Conservation (phyloP, 805 yeast genomes). For the Yarrowia sp. region DNA sequence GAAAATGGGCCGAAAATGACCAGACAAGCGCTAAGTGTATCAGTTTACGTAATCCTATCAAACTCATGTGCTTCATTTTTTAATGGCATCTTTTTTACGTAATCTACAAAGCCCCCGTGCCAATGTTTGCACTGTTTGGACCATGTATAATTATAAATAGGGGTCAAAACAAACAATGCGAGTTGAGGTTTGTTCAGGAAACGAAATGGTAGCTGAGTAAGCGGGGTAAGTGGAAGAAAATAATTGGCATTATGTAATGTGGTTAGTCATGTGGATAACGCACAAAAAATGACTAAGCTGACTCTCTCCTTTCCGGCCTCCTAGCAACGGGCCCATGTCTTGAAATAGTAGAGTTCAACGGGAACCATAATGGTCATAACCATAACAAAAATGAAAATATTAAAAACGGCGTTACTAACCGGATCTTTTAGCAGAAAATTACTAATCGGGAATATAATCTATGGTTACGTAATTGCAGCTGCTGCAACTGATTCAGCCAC, state of each 20-base stretch:
- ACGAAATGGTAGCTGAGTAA: background rate
- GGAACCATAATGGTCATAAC: background rate
- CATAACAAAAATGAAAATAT: background rate
- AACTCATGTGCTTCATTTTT: background rate
- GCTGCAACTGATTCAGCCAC: too few relatives aligned
- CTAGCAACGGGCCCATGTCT: conserved; percentile 5
- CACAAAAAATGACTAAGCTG: too few relatives aligned
- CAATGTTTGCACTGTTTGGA: conserved; percentile 14
- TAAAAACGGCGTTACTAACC: too few relatives aligned
- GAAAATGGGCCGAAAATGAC: background rate
- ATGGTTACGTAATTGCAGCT: background rate
- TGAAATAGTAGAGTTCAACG: background rate
- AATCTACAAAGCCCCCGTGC: background rate
- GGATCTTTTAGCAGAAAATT: background rate
- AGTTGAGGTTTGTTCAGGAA: background rate
- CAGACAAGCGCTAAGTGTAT: background rate
- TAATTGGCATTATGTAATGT: too few relatives aligned
- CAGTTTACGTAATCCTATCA: too few relatives aligned
- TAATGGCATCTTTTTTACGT: background rate
- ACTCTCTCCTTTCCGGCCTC: background rate
- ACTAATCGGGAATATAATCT: too few relatives aligned
- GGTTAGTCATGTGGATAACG: too few relatives aligned
- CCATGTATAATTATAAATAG: conserved; percentile 15
- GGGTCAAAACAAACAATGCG: conserved; percentile 22
- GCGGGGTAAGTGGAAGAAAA: background rate